Evolutionary conservation across 768 basidiomycete species (phyloP), one percentile per base, ranked within the genome.

Genomic region (Boletus fagicola): DNA sequence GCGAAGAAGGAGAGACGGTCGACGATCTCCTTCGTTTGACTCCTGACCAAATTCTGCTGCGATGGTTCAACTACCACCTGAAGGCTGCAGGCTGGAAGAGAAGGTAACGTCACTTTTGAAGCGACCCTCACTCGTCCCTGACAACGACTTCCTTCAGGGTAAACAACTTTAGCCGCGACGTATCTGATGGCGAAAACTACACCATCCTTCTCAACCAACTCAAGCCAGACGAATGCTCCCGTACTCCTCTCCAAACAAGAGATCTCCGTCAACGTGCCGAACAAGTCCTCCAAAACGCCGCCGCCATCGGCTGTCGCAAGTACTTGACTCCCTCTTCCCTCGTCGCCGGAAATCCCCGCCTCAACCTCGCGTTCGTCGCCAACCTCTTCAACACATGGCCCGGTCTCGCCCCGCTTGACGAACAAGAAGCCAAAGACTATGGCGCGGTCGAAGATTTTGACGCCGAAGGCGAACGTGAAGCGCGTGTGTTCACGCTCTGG

Each of bases 61-160:
- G 97, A 44, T 99, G 97, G 97, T 98, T 99, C 78, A 98, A 99
- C 73, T 99, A 89, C 72, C 97, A 99, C 74, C 78, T 99, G 62
- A 98, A 97, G 71, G 90, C 92, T 10, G 97, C 96, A 26, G 90
- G 89, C 2, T 96, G 93, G 90, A 82, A 89, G 53, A 79, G 92
- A 69, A 83, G 86, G 94, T 94, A 62, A 35, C 71, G 26, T 48
- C 10, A 2, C 30, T 13, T 30, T 24, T 18, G 1, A 28, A 33
- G 12, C 11, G 5, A 18, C 9, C 16, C n/a, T 24, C 16, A 8
- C 5, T 38, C 42, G 5, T 11, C 31, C 50, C 60, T 68, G 22
- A 65, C 47, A 13, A 20, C 6, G 3, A 9, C 6, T 22, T 0
- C 9, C n/a, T 13, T 16, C 67, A 94, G 96, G 67, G 97, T 99